phyloP scores from a whole-genome alignment of 139 green algal genomes.

The Chlamydomonas eustigma region DNA sequence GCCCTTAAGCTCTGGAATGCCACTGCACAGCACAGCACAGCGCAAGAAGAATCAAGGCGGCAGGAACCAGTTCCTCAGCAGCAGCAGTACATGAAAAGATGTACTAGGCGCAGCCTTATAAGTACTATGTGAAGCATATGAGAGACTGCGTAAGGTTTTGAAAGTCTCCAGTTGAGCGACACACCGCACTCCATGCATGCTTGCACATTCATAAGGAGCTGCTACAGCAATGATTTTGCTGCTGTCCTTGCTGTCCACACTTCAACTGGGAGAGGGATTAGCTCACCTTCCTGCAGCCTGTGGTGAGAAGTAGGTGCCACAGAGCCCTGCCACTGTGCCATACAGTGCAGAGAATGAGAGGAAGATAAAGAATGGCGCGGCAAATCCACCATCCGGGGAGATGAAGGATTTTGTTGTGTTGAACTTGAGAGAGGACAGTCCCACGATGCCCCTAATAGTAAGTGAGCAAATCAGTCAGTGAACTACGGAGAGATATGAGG shows the following conservation, averaged over 20 bases:
- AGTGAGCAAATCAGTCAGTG: no score
- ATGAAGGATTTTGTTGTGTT: not conserved
- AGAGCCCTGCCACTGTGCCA: not conserved
- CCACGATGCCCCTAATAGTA: not conserved
- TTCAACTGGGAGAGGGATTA: no score
- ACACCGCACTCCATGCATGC: no score
- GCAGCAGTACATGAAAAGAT: not conserved
- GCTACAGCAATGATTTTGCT: no score
- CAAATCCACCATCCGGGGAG: not conserved
- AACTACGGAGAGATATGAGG: no score
- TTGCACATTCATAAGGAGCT: no score
- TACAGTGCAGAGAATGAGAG: not conserved
- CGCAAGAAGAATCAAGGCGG: not conserved
- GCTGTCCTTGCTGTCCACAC: no score
- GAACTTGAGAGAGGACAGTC: not conserved
- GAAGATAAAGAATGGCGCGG: not conserved
- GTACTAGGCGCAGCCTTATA: not conserved
- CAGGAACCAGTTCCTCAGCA: not conserved
- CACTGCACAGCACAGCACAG: conserved; percentile 9
- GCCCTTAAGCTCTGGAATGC: conserved; percentile 73
- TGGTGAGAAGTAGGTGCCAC: conserved; percentile 1
- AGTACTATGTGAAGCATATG: no score
- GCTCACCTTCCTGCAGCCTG: not conserved
- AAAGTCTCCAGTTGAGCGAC: no score
- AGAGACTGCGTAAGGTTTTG: no score